Base-by-base conservation (phyloP, 208 protist genomes). In the Crithidia thermophila region DNA sequence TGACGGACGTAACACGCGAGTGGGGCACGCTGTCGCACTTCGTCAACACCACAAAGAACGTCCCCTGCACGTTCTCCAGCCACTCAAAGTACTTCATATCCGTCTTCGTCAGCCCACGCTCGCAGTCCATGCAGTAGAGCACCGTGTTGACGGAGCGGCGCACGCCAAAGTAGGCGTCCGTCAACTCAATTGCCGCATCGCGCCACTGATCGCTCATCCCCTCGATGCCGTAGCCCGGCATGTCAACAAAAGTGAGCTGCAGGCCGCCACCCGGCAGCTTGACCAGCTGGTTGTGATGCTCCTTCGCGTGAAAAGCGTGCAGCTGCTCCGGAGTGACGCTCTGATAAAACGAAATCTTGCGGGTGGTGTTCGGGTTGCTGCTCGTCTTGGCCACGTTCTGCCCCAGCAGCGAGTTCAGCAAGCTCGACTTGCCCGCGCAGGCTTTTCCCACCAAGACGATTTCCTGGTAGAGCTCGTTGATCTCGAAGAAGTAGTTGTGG, bases 401-500 rank as follows among this genome's bases (percentile, higher is more conserved):
- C 0, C 84, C 86, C 9, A 97, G 72, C 47, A 97, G 62, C 28
- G 88, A 85, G 67, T 95, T 97, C 39, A 97, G 64, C 65, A 97
- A 65, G 28, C 77, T 88, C n/a, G 88, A 94, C 83, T 97, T 97
- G 18, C 92, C 92, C 4, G 89, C 85, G 57, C 82, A 88, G 14
- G 92, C 92, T 23, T 74, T 78, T 27, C 92, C 92, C 9, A 94
- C 92, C 11, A 97, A 45, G 0, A 89, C 92, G 45, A 97, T 87
- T 64, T 97, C 89, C 56, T 94, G 87, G 62, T 97, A 97, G 18
- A 97, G 66, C 36, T 97, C 84, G 61, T 93, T 94, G 20, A 97
- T 77, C 69, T 97, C 92, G 71, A 97, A 97, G 70, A 95, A 95
- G 76, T 88, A 95, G 69, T 84, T 90, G 72, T 95, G 87, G 63